These are phyloP conservation scores for Camelina sativa DNA, from an alignment of 345 rosid species.

Conservation along the genomic window DNA sequence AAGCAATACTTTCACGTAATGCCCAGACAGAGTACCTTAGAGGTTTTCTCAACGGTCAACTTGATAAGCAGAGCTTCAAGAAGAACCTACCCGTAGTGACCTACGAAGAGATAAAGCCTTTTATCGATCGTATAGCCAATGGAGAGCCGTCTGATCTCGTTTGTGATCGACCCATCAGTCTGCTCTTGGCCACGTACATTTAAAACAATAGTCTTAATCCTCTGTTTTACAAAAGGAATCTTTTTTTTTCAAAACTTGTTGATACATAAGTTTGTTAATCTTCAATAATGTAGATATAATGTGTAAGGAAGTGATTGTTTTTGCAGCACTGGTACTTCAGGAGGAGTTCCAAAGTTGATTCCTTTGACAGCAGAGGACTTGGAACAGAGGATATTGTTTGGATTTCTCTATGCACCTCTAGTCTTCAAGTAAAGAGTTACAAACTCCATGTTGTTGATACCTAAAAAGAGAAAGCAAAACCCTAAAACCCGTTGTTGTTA, in stretches of 20 bases:
- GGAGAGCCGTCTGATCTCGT: slow-evolving; percentile 67
- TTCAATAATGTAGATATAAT: neutral
- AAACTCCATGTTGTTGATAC: neutral
- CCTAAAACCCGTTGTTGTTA: neutral
- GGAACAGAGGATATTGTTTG: slow-evolving; percentile 73
- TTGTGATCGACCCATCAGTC: slow-evolving; percentile 70
- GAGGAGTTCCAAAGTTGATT: slow-evolving; percentile 88
- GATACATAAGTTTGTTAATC: neutral
- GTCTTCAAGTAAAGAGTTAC: slow-evolving; percentile 59
- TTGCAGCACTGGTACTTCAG: slow-evolving; percentile 91
- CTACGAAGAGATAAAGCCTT: slow-evolving; percentile 68
- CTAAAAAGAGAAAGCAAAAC: neutral
- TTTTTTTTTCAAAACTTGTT: neutral
- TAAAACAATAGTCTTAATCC: neutral
- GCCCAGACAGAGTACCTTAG: slow-evolving; percentile 62
- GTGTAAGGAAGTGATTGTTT: neutral
- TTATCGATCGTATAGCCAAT: slow-evolving; percentile 69
- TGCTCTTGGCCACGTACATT: slow-evolving; percentile 71
- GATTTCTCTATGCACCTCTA: slow-evolving; percentile 68
- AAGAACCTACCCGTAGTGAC: slow-evolving; percentile 66
- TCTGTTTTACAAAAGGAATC: neutral
- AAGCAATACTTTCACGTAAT: slow-evolving; percentile 60
- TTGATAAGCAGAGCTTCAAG: slow-evolving; percentile 59
- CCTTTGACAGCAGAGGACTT: slow-evolving; percentile 85
- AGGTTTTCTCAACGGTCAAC: slow-evolving; percentile 53